Evolutionary conservation across 495 filamentous ascomycete genomes (phyloP).

Genomic region (Penicilliopsis zonata): DNA sequence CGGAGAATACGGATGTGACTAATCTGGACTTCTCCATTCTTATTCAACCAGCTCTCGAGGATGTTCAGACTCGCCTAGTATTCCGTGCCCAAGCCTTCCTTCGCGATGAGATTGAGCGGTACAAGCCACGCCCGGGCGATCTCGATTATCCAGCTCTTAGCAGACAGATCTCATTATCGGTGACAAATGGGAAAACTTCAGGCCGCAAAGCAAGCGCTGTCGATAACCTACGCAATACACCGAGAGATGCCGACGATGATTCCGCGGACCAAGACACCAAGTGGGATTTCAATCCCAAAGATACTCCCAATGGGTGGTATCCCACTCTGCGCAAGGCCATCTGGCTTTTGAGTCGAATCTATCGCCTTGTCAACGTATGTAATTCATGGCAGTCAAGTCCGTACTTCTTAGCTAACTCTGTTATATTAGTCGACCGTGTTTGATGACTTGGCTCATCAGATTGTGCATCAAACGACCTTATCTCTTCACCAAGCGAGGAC

Average conservation of each 20-base stretch:
- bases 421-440: slow-evolving; percentile 53
- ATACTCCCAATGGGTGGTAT: slow-evolving; percentile 41
- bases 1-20: slow-evolving; percentile 37
- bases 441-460: slow-evolving; percentile 65
- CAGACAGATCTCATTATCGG: slow-evolving; percentile 31
- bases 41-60: slow-evolving; percentile 57
- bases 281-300: slow-evolving; percentile 42
- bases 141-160: slow-evolving; percentile 51
- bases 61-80: slow-evolving; percentile 65
- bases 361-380: slow-evolving; percentile 69
- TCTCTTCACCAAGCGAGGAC: slow-evolving; percentile 46
- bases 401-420: slow-evolving; percentile 6
- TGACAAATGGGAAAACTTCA: slow-evolving; percentile 35
- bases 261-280: slow-evolving; percentile 31
- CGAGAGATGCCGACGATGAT: slow-evolving; percentile 39
- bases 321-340: slow-evolving; percentile 67
- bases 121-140: slow-evolving; percentile 55
- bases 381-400: slow-evolving; percentile 2
- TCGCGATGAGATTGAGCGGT: slow-evolving; percentile 57
- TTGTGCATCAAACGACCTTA: slow-evolving; percentile 59
- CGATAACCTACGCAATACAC: slow-evolving; percentile 37
- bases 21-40: slow-evolving; percentile 55
- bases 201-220: slow-evolving; percentile 30
- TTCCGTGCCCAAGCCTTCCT: slow-evolving; percentile 57
- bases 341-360: slow-evolving; percentile 73